Base-by-base conservation (phyloP, 2,329 filamentous ascomycete genomes). In the Pseudogymnoascus sp. region DNA sequence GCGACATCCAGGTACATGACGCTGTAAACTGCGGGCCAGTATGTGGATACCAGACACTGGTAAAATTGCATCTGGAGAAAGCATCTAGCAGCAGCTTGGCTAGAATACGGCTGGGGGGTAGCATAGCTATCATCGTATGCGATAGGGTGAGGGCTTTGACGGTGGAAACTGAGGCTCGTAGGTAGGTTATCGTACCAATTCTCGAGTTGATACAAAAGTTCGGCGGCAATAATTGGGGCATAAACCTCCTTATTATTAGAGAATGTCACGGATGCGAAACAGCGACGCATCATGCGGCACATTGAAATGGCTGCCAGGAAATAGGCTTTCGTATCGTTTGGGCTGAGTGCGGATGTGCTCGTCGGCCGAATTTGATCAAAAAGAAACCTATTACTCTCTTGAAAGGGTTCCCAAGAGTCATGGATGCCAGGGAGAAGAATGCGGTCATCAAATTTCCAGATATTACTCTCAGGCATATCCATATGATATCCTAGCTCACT, bases 231-330 rank as follows among this genome's bases (percentile, higher is more conserved):
- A 31, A 68, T 64, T 5, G 72, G 71, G 2, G 72, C 70, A 46
- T 73, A 72, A 19, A 61, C 62, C 35, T 69, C 62, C 50, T 66
- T 37, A 35, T 66, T 65, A 6, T 67, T 61, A 24, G 66, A 43
- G 14, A 69, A 46, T 61, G 63, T 60, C 62, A 72, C 65, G 3
- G 70, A 66, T 8, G 70, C 70, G 28, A 67, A 71, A 63, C 70
- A 72, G 5, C 73, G 72, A 11, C 71, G 70, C 1, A 74, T 68
- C 71, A 74, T 73, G 12, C 71, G 68, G 10, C 72, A 63, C 72
- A 74, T 75, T 11, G 72, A 68, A 22, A 75, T 74, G 60, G 71
- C 72, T n/a, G 73, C 71, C 1, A 75, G 66, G 59, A 74, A 73
- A 61, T 72, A 74, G 7, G 68, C 66, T 26, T 64, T 62, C 16